Evolutionary conservation across 345 rosid genomes (phyloP), one percentile per base, ranked within the genome.

Genomic region (Salix caprea): DNA sequence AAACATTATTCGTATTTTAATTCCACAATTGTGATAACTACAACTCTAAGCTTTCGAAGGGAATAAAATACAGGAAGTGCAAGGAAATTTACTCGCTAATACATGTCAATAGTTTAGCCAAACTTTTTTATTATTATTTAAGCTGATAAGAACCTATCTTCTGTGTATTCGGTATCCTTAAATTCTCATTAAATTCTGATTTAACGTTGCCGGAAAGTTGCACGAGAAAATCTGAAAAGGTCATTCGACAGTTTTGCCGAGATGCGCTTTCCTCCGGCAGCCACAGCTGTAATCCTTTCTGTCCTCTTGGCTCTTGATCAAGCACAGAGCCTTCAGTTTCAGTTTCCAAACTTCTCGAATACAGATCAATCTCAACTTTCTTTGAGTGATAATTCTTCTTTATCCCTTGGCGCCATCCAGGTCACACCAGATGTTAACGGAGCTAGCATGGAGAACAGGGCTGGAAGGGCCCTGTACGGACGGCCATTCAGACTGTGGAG

Each of bases 381-480:
- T 40, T 1, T 52, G 5, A 34, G 30, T 50, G 0, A 7, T 0
- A 42, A 72, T 48, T 84, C 93, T 21, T 32, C 28, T 30, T 36
- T 86, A 26, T 78, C 4, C 30, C 4, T 2, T 0, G 60, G 7
- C 4, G 88, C 96, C 21, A 83, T 91, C 81, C 94, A 91, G 83
- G 94, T 94, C 62, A 89, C 95, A 10, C 83, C 76, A 1, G 97
- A 91, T 69, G 60, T 16, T 61, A 36, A 0, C 1, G 89, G 82
- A 46, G 78, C 10, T 4, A 0, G 84, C 0, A 78, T 86, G 0
- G 21, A 5, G 1, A 77, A 90, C 75, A 8, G 0, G 4, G 76
- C 87, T 0, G 95, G 97, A 21, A 74, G 94, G 10, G 79, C 74
- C 0, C 67, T 88, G 48, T 87, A 85, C 88, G 13, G 10, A 1